phyloP scores from a whole-genome alignment of 495 filamentous ascomycete species.

The Neurospora intermedia region DNA sequence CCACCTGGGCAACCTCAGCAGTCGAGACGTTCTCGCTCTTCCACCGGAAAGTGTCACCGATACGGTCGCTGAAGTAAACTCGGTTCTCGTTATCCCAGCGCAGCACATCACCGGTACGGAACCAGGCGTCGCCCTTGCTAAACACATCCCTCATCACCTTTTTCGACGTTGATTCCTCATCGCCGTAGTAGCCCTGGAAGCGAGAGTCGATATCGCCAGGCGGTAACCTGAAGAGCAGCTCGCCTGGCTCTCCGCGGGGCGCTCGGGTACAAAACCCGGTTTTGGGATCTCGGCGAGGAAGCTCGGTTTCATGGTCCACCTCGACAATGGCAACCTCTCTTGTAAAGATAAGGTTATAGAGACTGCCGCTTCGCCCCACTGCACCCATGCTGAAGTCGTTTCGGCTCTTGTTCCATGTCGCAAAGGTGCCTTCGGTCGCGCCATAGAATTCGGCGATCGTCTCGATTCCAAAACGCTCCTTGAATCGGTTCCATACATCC shows the following conservation, averaged over 20 bases:
- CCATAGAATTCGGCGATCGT: conserved; percentile 84
- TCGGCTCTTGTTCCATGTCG: conserved; percentile 61
- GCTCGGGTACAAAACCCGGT: conserved; percentile 62
- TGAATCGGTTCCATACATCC: conserved; percentile 84
- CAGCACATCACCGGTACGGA: conserved; percentile 78
- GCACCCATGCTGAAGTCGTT: conserved; percentile 73
- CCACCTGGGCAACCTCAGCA: conserved; percentile 64
- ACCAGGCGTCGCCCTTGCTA: conserved; percentile 73
- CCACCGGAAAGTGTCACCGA: conserved; percentile 94
- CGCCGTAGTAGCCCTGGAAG: conserved; percentile 86
- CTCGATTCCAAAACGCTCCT: conserved; percentile 73
- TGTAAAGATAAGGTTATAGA: conserved; percentile 47
- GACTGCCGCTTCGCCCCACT: conserved; percentile 62
- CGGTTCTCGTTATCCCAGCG: conserved; percentile 59
- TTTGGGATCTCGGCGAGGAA: conserved; percentile 56
- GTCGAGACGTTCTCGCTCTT: conserved; percentile 90
- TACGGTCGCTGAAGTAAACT: conserved; percentile 78
- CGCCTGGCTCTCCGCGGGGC: conserved; percentile 56
- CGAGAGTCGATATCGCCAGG: conserved; percentile 46
- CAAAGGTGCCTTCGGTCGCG: conserved; percentile 69
- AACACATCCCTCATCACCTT: conserved; percentile 77
- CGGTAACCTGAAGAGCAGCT: conserved; percentile 69
- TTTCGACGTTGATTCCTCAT: conserved; percentile 57
- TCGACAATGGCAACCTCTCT: conserved; percentile 48
- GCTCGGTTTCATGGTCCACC: conserved; percentile 62